phyloP scores from a whole-genome alignment of 768 basidiomycete genomes.

The Favolaschia claudopus region DNA sequence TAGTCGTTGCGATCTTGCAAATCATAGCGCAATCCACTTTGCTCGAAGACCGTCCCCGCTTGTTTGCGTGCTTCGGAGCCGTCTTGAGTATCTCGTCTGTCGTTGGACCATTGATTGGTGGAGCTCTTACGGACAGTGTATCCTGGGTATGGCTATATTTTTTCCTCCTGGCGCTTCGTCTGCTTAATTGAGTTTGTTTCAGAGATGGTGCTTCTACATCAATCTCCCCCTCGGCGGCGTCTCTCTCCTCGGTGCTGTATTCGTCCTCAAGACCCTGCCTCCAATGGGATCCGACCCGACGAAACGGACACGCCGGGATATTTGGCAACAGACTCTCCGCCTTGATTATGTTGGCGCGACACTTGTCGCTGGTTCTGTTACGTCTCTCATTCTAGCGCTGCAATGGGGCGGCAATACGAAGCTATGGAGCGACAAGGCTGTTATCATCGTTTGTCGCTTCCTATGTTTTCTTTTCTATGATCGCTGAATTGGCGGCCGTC shows the following conservation, averaged over 20 bases:
- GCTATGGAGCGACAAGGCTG: background rate
- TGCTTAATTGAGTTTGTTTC: too few relatives aligned
- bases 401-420: too few relatives aligned
- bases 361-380: background rate
- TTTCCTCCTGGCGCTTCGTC: too few relatives aligned
- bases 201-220: too few relatives aligned
- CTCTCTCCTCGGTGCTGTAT: background rate
- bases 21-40: constrained; percentile 32
- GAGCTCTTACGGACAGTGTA: constrained; percentile 32
- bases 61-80: constrained; percentile 48
- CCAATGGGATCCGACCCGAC: background rate
- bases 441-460: background rate
- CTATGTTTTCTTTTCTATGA: too few relatives aligned
- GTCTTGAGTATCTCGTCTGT: constrained; percentile 12
- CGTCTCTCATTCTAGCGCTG: background rate
- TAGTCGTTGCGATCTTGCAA: background rate
- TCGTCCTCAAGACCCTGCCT: too few relatives aligned
- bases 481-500: too few relatives aligned
- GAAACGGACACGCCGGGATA: background rate
- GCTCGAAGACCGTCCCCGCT: constrained; percentile 33
- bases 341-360: background rate
- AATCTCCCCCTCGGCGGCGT: background rate
- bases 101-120: constrained; percentile 34
- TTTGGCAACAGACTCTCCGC: too few relatives aligned
- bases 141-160: background rate